Evolutionary conservation across 2,329 filamentous ascomycete genomes (phyloP).

Genomic region (Colletotrichum filicis): DNA sequence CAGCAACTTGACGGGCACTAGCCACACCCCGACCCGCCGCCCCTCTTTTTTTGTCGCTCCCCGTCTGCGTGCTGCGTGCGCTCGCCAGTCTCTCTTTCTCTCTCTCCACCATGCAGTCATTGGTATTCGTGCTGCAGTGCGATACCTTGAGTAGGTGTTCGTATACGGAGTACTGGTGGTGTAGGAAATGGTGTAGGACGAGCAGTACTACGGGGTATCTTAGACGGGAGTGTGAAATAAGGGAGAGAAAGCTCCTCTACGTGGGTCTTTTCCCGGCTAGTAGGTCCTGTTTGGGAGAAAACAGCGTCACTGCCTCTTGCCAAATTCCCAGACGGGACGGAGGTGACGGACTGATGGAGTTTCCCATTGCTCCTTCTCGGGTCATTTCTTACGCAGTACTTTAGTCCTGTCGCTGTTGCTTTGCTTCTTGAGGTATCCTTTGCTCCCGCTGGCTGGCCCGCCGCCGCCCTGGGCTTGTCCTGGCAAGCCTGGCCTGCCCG

Average conservation of each 20-base stretch:
- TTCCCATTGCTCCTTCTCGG: not conserved
- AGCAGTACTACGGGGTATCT: not conserved
- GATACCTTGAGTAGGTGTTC: not conserved
- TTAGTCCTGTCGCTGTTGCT: not conserved
- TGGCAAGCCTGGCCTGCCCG: conserved; percentile 15
- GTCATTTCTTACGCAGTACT: too few relatives aligned
- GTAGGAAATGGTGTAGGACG: not conserved
- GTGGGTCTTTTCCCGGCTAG: conserved; percentile 5
- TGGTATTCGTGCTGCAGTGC: not conserved
- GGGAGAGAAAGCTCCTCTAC: not conserved
- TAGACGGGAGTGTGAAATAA: not conserved
- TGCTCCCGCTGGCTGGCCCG: conserved; percentile 7
- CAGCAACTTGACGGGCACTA: conserved; percentile 21
- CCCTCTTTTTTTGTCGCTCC: not conserved
- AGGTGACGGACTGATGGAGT: not conserved
- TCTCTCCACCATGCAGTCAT: conserved; percentile 13
- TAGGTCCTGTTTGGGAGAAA: conserved; percentile 30
- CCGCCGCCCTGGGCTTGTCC: not conserved
- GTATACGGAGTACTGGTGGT: not conserved
- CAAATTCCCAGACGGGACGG: conserved; percentile 9
- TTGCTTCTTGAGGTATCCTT: not conserved
- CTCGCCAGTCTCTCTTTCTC: too few relatives aligned
- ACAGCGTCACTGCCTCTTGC: conserved; percentile 26
- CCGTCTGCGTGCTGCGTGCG: not conserved
- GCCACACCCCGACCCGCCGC: conserved; percentile 31